Evolutionary conservation across 1,284 basidiomycete species (phyloP).

Genomic region (Mrakiaceae sp.): DNA sequence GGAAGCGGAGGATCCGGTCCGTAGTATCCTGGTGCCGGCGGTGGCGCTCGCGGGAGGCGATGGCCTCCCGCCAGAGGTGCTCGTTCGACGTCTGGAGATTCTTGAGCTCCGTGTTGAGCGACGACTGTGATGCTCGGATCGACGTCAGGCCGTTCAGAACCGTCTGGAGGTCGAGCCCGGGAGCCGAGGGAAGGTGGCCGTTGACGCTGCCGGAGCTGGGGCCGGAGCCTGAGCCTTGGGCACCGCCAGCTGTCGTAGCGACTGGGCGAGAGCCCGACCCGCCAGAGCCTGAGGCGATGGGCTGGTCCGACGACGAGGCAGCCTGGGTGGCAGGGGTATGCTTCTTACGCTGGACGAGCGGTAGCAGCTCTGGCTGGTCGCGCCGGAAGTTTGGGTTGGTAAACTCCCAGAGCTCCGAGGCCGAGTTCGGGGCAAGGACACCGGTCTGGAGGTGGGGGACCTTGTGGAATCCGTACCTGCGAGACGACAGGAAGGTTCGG

Average conservation of each 20-base stretch:
- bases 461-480: slow-evolving; percentile 77
- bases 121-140: slow-evolving; percentile 83
- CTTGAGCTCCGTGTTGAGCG: slow-evolving; percentile 76
- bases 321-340: slow-evolving; percentile 13
- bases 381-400: slow-evolving; percentile 80
- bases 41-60: slow-evolving; percentile 64
- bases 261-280: background rate
- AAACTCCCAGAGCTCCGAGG: slow-evolving; percentile 89
- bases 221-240: background rate
- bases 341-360: slow-evolving; percentile 73
- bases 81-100: slow-evolving; percentile 82
- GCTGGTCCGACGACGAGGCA: background rate
- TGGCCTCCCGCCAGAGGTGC: slow-evolving; percentile 81
- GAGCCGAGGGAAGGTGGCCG: background rate
- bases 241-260: background rate
- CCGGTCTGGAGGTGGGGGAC: slow-evolving; percentile 93
- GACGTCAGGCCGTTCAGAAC: slow-evolving; percentile 72
- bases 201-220: too few relatives aligned
- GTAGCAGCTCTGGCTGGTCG: slow-evolving; percentile 81
- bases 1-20: slow-evolving; percentile 84
- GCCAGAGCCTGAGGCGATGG: background rate
- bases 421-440: slow-evolving; percentile 52
- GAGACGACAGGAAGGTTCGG: background rate
- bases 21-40: slow-evolving; percentile 96
- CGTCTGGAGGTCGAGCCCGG: slow-evolving; percentile 58